phyloP scores from a whole-genome alignment of 164 flowering plant species.

The Vitis rotundifolia region DNA sequence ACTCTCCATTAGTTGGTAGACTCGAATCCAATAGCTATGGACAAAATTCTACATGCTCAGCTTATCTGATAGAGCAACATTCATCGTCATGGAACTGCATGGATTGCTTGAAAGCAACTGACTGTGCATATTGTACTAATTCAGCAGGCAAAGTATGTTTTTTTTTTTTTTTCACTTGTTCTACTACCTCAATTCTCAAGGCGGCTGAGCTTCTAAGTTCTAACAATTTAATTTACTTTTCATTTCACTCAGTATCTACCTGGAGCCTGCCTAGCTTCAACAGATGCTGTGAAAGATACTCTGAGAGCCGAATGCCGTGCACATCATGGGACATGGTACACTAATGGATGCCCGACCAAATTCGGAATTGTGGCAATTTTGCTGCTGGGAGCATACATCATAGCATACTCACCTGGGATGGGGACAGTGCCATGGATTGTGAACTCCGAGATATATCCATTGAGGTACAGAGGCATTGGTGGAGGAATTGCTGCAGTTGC shows the following conservation, averaged over 20 bases:
- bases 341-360: constrained; percentile 75
- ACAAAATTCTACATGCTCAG: constrained; percentile 52
- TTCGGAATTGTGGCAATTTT: constrained; percentile 61
- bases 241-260: constrained; percentile 43
- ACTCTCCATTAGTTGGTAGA: constrained; percentile 47
- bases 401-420: constrained; percentile 83
- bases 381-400: constrained; percentile 63
- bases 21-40: constrained; percentile 53
- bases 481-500: constrained; percentile 88
- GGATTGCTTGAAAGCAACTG: constrained; percentile 55
- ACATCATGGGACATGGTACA: constrained; percentile 50
- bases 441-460: constrained; percentile 90
- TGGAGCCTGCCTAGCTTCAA: constrained; percentile 64
- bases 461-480: constrained; percentile 69
- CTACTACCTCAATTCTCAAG: background rate
- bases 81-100: constrained; percentile 67
- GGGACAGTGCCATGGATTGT: constrained; percentile 91
- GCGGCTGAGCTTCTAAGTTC: background rate
- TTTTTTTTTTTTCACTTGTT: background rate
- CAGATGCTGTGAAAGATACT: constrained; percentile 3
- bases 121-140: constrained; percentile 71
- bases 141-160: constrained; percentile 37
- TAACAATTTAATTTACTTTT: background rate
- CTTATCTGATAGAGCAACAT: constrained; percentile 26
- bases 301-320: constrained; percentile 28